phyloP scores from a whole-genome alignment of 495 filamentous ascomycete genomes.

The Xylaria venustula region DNA sequence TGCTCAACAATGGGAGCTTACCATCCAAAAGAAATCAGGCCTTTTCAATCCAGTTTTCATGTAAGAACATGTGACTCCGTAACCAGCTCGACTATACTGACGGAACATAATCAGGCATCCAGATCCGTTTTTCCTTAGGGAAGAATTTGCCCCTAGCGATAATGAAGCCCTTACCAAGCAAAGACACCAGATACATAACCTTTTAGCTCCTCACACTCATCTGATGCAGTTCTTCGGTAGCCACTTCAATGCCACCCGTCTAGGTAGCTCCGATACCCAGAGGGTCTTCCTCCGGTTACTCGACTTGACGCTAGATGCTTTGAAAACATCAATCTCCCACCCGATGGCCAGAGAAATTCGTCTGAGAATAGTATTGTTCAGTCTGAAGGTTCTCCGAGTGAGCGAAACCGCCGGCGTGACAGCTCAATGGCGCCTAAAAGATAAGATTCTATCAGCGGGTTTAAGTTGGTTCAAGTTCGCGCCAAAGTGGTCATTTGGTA shows the following conservation, averaged over 20 bases:
- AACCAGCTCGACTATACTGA: constrained; percentile 21
- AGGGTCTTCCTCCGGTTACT: constrained; percentile 77
- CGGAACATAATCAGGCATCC: constrained; percentile 51
- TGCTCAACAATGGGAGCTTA: constrained; percentile 81
- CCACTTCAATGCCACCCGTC: constrained; percentile 86
- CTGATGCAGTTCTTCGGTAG: constrained; percentile 87
- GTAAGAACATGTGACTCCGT: constrained; percentile 28
- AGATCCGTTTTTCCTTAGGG: constrained; percentile 85
- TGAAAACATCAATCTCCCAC: constrained; percentile 69
- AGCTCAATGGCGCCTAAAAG: constrained; percentile 76
- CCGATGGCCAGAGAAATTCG: constrained; percentile 88
- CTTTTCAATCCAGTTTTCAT: constrained; percentile 76
- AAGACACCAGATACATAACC: constrained; percentile 73
- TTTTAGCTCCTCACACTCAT: constrained; percentile 80
- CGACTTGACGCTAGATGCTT: constrained; percentile 66
- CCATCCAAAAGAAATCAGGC: constrained; percentile 69
- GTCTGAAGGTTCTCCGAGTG: constrained; percentile 69
- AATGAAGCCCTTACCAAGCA: constrained; percentile 68
- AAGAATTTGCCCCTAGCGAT: constrained; percentile 91
- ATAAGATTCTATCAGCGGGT: constrained; percentile 78
- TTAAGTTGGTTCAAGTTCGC: constrained; percentile 83
- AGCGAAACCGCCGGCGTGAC: constrained; percentile 59
- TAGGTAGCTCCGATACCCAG: constrained; percentile 77
- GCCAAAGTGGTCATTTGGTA: constrained; percentile 92
- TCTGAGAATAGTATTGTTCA: constrained; percentile 82